phyloP scores from a whole-genome alignment of 2,329 filamentous ascomycete genomes.

The Arthrobotrys musiformis region DNA sequence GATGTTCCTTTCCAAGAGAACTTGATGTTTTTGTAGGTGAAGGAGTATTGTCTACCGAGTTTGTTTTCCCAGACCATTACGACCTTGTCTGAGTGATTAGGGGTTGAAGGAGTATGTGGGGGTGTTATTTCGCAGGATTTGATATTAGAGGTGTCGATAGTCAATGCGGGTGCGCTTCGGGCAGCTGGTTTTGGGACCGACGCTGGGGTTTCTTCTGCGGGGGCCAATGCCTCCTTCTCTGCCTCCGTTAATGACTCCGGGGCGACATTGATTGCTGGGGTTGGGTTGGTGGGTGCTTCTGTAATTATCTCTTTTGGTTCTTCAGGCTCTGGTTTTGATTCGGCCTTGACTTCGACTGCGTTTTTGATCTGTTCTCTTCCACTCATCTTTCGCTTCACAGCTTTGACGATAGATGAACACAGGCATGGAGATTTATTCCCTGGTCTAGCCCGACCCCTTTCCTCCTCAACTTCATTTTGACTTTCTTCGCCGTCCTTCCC shows the following conservation, averaged over 20 bases:
- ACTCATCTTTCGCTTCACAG: constrained; percentile 6
- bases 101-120: not conserved
- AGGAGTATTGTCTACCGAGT: constrained; percentile 56
- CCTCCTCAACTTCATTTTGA: not conserved
- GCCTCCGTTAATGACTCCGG: not conserved
- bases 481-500: not conserved
- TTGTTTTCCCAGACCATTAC: constrained; percentile 53
- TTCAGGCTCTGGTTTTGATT: not conserved
- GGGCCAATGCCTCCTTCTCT: not conserved
- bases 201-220: not conserved
- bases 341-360: not conserved
- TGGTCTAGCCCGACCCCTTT: not conserved
- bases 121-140: not conserved
- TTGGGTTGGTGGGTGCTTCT: not conserved
- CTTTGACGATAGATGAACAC: constrained; percentile 5
- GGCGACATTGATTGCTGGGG: constrained; percentile 8
- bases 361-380: constrained; percentile 1
- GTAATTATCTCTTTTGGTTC: not conserved
- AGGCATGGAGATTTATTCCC: not conserved
- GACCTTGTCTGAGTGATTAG: constrained; percentile 9
- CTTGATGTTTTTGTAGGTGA: constrained; percentile 56
- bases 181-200: constrained; percentile 2
- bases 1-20: constrained; percentile 58
- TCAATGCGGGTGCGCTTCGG: constrained; percentile 12
- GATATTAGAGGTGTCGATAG: constrained; percentile 45